Base-by-base conservation (phyloP, 1,284 basidiomycete species). In the Vanrija sp. region DNA sequence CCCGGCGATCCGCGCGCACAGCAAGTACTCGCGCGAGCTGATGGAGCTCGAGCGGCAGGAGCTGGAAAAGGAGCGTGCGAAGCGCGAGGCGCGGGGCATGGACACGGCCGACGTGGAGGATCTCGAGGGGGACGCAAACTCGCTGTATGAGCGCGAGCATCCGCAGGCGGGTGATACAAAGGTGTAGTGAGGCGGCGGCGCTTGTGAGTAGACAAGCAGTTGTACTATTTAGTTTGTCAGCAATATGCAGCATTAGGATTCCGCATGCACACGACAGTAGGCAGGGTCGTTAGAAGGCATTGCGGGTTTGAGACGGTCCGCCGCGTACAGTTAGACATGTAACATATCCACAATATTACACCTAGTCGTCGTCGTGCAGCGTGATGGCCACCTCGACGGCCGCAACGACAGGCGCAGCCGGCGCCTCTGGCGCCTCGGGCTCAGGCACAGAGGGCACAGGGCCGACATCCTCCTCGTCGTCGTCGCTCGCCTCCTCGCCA, bases 341-440 rank as follows among this genome's bases (percentile, higher is more conserved):
- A 5, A 4, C 28, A 29, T 12, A 8, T 7, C 28, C 34, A 12
- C 34, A 12, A 34, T 2, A 15, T 3, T 34, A 34, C 34, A 43
- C 2, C 59, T 65, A 76, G 54, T 76, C 73, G 38, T 75, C 73
- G 55, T 77, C 75, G 28, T 69, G 70, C 25, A 77, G 71, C 14
- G 69, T 61, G 19, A 77, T 75, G 49, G 58, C 64, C 18, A 63
- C 63, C 29, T 67, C 68, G 16, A 58, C 61, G 2, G 29, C 46
- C 29, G 42, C 46, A 18, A 15, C 34, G 12, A 38, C 53, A 23
- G 49, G 29, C 25, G 34, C 54, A n/a, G 42, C 29, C 44, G 54
- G 51, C 25, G 54, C 54, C 5, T 44, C 55, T 0, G 43, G 29
- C 14, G 46, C 26, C 21, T 49, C 44, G 21, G 39, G 23, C 25